These are phyloP conservation scores for Penicillium sp. DNA, from an alignment of 2,329 filamentous ascomycete genomes.

Conservation along the genomic window DNA sequence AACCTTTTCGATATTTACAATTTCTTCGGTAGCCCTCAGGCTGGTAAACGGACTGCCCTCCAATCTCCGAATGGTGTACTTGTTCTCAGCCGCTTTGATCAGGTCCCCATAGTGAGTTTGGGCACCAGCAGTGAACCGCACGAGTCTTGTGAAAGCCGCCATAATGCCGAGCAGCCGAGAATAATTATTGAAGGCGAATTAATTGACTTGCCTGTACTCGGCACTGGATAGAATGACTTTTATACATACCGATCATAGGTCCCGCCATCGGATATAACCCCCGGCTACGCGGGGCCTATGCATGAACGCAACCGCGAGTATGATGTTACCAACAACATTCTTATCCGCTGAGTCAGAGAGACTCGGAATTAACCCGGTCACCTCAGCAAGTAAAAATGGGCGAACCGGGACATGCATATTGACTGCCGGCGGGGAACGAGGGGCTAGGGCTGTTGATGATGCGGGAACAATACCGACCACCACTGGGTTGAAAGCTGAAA, in stretches of 20 bases:
- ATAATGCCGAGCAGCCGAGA: not conserved
- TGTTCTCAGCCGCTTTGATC: not conserved
- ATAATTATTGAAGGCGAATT: not conserved
- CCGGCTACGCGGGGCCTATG: not conserved
- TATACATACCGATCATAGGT: not conserved
- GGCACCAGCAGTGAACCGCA: slow-evolving; percentile 5
- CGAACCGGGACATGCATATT: not conserved
- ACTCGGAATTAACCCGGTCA: too few species aligned
- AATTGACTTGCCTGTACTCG: not conserved
- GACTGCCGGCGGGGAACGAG: slow-evolving; percentile 1
- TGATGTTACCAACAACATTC: not conserved
- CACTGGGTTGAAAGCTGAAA: too few species aligned
- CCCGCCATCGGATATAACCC: not conserved
- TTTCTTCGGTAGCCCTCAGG: slow-evolving; percentile 7
- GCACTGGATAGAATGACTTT: not conserved
- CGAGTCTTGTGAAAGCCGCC: slow-evolving; percentile 15
- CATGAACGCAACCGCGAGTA: not conserved
- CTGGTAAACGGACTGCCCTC: slow-evolving; percentile 10
- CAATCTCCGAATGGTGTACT: slow-evolving; percentile 13
- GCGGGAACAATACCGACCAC: not conserved
- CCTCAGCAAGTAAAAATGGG: not conserved
- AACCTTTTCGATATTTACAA: not conserved
- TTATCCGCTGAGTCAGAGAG: not conserved
- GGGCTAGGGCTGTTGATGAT: not conserved
- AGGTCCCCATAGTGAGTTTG: slow-evolving; percentile 13